Evolutionary conservation across 768 basidiomycete genomes (phyloP).

Genomic region (Rhizopogon rudus): DNA sequence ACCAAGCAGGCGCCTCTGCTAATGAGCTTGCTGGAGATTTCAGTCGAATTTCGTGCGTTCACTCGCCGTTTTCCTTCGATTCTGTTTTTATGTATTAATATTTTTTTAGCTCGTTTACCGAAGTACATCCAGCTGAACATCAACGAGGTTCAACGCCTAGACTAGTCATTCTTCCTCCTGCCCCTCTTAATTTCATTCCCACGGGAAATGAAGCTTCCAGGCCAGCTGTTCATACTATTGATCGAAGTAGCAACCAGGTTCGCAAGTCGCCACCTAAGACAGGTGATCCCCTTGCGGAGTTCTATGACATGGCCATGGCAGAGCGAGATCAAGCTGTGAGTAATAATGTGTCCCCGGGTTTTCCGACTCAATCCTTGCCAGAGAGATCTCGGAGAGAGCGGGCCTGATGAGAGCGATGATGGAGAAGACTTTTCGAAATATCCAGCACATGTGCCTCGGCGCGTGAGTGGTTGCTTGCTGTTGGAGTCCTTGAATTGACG

Average conservation of each 20-base stretch:
- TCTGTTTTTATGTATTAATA: background rate
- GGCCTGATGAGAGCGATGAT: slow-evolving; percentile 27
- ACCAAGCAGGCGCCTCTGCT: background rate
- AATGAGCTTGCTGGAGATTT: slow-evolving; percentile 24
- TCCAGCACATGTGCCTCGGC: slow-evolving; percentile 4
- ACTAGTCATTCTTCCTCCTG: slow-evolving; percentile 19
- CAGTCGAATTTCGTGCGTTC: slow-evolving; percentile 46
- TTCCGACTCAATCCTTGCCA: slow-evolving; percentile 26
- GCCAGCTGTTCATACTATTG: background rate
- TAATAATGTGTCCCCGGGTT: background rate
- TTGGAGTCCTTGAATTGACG: background rate
- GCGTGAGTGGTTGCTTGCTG: background rate
- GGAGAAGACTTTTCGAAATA: slow-evolving; percentile 11
- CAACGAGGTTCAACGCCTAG: background rate
- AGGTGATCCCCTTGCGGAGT: slow-evolving; percentile 58
- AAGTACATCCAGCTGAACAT: background rate
- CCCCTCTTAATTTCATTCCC: slow-evolving; percentile 14
- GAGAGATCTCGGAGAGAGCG: slow-evolving; percentile 32
- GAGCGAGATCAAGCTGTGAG: slow-evolving; percentile 41
- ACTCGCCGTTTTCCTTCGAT: background rate
- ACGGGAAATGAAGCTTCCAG: background rate
- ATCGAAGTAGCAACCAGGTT: slow-evolving; percentile 7
- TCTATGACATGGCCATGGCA: slow-evolving; percentile 54
- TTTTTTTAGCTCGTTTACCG: background rate
- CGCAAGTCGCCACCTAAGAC: slow-evolving; percentile 16